phyloP scores from a whole-genome alignment of 2,329 filamentous ascomycete genomes.

The Talaromyces sp. region DNA sequence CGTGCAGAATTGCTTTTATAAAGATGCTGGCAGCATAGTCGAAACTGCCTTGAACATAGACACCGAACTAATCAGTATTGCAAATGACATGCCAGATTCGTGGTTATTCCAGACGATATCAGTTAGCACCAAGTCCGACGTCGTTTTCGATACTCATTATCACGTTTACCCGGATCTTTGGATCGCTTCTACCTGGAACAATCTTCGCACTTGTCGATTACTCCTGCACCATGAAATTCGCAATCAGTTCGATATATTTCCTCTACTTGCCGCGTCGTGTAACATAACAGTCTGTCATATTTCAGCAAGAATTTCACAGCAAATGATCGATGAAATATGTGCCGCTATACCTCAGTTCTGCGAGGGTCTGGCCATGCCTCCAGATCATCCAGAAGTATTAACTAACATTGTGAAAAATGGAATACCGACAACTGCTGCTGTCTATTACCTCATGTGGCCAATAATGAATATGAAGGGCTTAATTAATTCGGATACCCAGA shows the following conservation, averaged over 20 bases:
- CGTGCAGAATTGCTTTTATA: neutral
- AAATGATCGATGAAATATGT: slow-evolving; percentile 1
- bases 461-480: slow-evolving; percentile 7
- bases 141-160: slow-evolving; percentile 1
- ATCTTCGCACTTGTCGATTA: slow-evolving; percentile 13
- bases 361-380: neutral
- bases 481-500: slow-evolving; percentile 1
- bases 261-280: neutral
- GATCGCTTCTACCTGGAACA: slow-evolving; percentile 13
- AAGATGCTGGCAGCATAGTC: neutral
- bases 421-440: slow-evolving; percentile 10
- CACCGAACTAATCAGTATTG: neutral
- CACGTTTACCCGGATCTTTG: slow-evolving; percentile 14
- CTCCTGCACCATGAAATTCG: slow-evolving; percentile 12
- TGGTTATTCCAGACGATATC: slow-evolving; percentile 2
- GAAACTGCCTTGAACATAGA: neutral
- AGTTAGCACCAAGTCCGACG: neutral
- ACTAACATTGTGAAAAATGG: neutral
- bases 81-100: neutral
- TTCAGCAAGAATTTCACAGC: neutral
- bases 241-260: neutral
- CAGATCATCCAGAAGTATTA: neutral
- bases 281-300: neutral
- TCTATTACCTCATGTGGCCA: slow-evolving; percentile 14
- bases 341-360: slow-evolving; percentile 8